A percentile compares a stretch with the other conserved stretches of the same genome.
phyloP scores from a whole-genome alignment of 495 filamentous ascomycete genomes.

The Tuber calosporum region DNA sequence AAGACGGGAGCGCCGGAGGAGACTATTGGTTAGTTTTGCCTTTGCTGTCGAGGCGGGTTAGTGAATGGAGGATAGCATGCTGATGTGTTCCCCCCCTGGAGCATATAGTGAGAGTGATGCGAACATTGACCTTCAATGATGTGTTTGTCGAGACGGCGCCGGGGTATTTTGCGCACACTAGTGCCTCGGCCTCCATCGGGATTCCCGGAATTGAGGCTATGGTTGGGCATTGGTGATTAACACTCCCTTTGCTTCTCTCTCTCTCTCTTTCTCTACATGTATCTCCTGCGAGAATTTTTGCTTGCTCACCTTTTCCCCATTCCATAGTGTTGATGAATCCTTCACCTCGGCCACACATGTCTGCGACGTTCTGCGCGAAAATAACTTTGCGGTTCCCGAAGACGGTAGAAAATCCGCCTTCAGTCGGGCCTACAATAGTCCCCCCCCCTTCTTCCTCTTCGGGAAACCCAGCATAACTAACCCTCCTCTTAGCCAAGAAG shows the following conservation, averaged over 20 bases:
- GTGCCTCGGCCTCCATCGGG: constrained; percentile 3
- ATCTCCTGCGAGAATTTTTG: background rate
- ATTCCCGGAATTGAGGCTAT: background rate
- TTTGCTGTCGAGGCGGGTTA: background rate
- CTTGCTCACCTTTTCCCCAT: background rate
- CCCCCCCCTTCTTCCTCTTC: background rate
- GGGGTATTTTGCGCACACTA: constrained; percentile 10
- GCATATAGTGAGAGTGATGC: constrained; percentile 3
- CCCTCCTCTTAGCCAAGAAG: constrained; percentile 5
- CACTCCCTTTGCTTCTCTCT: background rate
- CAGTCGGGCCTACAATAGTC: constrained; percentile 10
- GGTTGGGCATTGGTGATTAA: constrained; percentile 5
- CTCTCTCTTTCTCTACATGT: background rate
- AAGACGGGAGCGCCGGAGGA: constrained; percentile 10
- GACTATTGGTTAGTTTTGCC: background rate
- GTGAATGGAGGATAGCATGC: background rate
- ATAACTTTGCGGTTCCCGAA: constrained; percentile 7
- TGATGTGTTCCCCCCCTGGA: background rate
- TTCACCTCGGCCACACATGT: background rate
- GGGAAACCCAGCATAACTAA: background rate
- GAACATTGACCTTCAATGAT: constrained; percentile 6
- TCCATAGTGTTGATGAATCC: background rate
- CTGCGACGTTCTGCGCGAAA: constrained; percentile 8
- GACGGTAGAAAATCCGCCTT: constrained; percentile 10
- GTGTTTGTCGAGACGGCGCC: constrained; percentile 15